phyloP scores from a whole-genome alignment of 2,329 filamentous ascomycete species.

The Waltergamsia citrina region DNA sequence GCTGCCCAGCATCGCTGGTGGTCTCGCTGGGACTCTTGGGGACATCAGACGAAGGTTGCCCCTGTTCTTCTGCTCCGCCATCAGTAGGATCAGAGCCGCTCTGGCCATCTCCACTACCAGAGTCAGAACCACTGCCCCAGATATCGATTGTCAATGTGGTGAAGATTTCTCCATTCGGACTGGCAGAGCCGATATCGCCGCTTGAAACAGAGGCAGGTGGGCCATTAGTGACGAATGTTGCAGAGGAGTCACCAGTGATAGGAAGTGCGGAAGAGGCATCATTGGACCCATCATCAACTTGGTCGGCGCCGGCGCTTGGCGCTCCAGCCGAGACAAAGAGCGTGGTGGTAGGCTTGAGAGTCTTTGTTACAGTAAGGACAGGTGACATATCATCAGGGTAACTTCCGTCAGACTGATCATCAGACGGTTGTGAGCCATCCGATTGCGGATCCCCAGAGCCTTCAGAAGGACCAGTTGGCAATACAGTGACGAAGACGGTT shows the following conservation, averaged over 20 bases:
- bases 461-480: conserved; percentile 19
- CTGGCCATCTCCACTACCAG: conserved; percentile 3
- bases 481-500: conserved; percentile 39
- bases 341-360: conserved; percentile 17
- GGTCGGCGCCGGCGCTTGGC: background rate
- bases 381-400: conserved; percentile 3
- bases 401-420: background rate
- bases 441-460: background rate
- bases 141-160: conserved; percentile 25
- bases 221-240: conserved; percentile 1
- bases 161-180: conserved; percentile 11
- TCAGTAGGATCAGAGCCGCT: background rate
- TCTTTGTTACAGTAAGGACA: conserved; percentile 9
- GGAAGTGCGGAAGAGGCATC: background rate
- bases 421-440: conserved; percentile 1
- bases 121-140: conserved; percentile 14
- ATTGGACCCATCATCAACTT: conserved; percentile 1
- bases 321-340: conserved; percentile 9
- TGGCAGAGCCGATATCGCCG: conserved; percentile 7
- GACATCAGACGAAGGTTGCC: background rate
- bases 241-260: background rate
- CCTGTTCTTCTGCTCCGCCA: background rate
- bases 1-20: too few species aligned
- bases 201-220: conserved; percentile 8
- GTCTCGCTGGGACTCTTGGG: too few species aligned